Evolutionary conservation across 148 eudicot genomes (phyloP), one percentile per base, ranked within the genome.

Genomic region (Rhododendron griersonianum): DNA sequence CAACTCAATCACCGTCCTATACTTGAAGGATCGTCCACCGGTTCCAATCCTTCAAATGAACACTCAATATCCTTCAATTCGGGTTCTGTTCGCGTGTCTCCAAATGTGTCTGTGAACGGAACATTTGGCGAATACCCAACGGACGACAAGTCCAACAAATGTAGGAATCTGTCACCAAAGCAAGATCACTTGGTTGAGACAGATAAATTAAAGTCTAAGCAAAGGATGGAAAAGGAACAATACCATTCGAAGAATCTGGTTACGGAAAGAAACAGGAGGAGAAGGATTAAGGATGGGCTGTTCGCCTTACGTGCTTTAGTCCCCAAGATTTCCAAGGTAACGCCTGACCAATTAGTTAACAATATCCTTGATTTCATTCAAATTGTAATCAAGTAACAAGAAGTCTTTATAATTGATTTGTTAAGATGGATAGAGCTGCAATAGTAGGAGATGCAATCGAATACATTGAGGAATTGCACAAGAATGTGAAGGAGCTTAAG

Each of bases 261-360:
- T 28, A 87, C 88, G 13, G 88, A 87, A 75, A 65, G 88, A 65
- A 78, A 78, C 16, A 61, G 88, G 79, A 87, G 88, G 75, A 77
- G 33, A 23, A 76, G 88, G 83, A 87, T 87, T 15, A 78, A 83
- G 35, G 79, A 78, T 8, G 88, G 69, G 55, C 83, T 78, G 33
- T 78, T 59, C 14, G 35, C 83, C 41, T 81, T 87, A 15, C 86
- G 88, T 39, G 33, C 88, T 48, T 78, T 87, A 65, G 88, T 87
- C 79, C 99, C 99, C 44, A 96, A 93, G 53, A 96, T 96, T 85
- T 84, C 99, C 84, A 95, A 96, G 95, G 99, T 96, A 86, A 71
- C 19, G 67, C 69, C 30, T 44, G 41, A n/a, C 37, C 37, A 16
- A 4, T 7, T 11, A 41, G 19, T 28, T 4, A 50, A 16, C 33